Evolutionary conservation across 345 rosid genomes (phyloP).

Genomic region (Firmiana major): DNA sequence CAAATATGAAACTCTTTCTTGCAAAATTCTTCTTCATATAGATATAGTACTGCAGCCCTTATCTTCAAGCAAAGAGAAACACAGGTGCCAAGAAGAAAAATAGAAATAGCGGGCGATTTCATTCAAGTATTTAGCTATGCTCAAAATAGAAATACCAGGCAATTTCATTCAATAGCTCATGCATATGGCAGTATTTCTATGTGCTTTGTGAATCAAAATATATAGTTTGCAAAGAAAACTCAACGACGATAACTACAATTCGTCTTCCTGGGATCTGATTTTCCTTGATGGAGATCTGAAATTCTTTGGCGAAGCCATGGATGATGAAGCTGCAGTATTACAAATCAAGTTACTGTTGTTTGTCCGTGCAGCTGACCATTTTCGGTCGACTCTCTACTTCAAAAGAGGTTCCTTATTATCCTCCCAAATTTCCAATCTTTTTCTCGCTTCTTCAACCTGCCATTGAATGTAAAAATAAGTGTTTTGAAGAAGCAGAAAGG

Average conservation of each 20-base stretch:
- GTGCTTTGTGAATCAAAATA: neutral
- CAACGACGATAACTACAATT: neutral
- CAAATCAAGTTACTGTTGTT: neutral
- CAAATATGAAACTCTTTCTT: neutral
- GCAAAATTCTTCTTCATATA: too few relatives aligned
- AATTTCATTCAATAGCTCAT: too few relatives aligned
- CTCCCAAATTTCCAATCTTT: slow-evolving; percentile 35
- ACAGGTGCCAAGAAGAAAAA: neutral
- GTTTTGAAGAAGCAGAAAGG: too few relatives aligned
- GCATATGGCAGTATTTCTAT: neutral
- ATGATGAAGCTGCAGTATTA: neutral
- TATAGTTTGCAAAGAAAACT: neutral
- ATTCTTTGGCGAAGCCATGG: neutral
- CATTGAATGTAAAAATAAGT: neutral
- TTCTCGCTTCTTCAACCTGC: slow-evolving; percentile 39
- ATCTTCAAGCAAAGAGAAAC: neutral
- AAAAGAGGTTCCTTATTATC: slow-evolving; percentile 4
- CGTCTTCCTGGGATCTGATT: neutral
- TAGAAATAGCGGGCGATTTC: neutral
- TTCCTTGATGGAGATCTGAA: neutral
- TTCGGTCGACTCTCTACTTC: neutral
- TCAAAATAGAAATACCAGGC: too few relatives aligned
- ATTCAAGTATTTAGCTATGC: neutral
- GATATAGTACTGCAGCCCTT: neutral
- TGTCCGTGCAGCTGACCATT: neutral